A percentile compares a stretch with the other conserved stretches of the same genome.
Conservation (phyloP, 2,329 filamentous ascomycete species). For the Colletotrichum simmondsii region DNA sequence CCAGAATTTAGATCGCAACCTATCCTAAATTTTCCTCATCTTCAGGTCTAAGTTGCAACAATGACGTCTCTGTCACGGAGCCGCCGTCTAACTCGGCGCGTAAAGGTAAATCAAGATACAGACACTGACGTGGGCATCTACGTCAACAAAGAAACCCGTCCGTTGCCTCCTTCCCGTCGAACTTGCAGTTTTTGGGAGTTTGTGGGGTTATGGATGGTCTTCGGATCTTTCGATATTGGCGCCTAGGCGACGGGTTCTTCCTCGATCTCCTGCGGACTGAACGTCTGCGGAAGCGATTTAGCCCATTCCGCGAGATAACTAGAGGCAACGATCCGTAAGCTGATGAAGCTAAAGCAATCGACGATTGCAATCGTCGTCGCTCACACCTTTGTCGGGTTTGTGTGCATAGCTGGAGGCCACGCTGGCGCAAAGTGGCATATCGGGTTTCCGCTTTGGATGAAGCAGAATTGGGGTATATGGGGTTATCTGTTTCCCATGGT, state of each 20-base stretch:
- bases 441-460: conserved; percentile 39
- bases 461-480: conserved; percentile 38
- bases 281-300: conserved; percentile 31
- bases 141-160: not conserved
- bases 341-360: conserved; percentile 20
- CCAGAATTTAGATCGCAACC: too few species aligned
- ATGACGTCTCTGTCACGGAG: not conserved
- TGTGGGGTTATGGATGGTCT: not conserved
- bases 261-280: conserved; percentile 36
- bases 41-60: not conserved
- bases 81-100: not conserved
- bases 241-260: conserved; percentile 42
- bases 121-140: not conserved
- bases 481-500: conserved; percentile 38
- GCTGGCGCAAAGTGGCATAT: conserved; percentile 39
- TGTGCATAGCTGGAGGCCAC: conserved; percentile 37
- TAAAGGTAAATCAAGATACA: not conserved
- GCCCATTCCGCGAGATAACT: not conserved
- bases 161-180: not conserved
- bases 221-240: not conserved
- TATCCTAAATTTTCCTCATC: not conserved
- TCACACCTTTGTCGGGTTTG: conserved; percentile 33
- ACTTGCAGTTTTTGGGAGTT: not conserved
- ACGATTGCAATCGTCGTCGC: conserved; percentile 36
- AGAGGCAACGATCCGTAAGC: not conserved